Conservation (phyloP, 1,284 basidiomycete genomes). For the Sporisorium scitamineum region DNA sequence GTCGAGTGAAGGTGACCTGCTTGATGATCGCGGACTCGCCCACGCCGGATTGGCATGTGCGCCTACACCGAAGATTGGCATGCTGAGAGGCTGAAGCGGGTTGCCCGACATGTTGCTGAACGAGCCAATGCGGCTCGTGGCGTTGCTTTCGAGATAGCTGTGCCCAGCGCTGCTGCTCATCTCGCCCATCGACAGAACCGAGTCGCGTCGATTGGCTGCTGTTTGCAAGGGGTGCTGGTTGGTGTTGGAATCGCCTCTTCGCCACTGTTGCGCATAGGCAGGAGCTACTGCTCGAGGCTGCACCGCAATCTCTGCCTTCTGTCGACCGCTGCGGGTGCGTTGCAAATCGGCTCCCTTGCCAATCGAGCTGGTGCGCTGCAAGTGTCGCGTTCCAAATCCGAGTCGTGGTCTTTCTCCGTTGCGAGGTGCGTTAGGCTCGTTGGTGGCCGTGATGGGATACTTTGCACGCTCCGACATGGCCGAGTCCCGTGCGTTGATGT, state of each 20-base stretch:
- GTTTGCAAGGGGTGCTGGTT: constrained; percentile 38
- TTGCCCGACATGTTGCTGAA: constrained; percentile 37
- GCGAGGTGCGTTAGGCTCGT: constrained; percentile 9
- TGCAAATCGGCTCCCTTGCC: constrained; percentile 47
- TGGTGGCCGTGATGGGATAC: constrained; percentile 40
- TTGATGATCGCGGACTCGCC: constrained; percentile 30
- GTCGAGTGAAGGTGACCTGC: constrained; percentile 30
- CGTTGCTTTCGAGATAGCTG: constrained; percentile 34
- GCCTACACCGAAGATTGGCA: constrained; percentile 12
- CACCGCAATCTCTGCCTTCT: constrained; percentile 26
- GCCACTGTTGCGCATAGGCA: constrained; percentile 21
- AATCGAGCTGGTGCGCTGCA: constrained; percentile 36
- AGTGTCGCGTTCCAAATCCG: constrained; percentile 25
- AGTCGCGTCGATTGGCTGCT: constrained; percentile 21
- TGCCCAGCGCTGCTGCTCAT: constrained; percentile 41
- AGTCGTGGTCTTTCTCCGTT: constrained; percentile 8
- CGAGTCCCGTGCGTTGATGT: constrained; percentile 30
- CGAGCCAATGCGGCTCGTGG: constrained; percentile 44
- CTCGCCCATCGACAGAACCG: constrained; percentile 30
- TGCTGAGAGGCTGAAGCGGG: constrained; percentile 37
- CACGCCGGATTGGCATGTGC: constrained; percentile 23
- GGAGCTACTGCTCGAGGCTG: constrained; percentile 30
- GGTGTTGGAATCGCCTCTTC: constrained; percentile 17
- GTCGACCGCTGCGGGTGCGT: constrained; percentile 33
- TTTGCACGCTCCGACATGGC: constrained; percentile 44